A percentile compares a stretch with the other conserved stretches of the same genome.
Evolutionary conservation across 352 stramenopile genomes (phyloP).

Genomic region (Phytophthora litchii): DNA sequence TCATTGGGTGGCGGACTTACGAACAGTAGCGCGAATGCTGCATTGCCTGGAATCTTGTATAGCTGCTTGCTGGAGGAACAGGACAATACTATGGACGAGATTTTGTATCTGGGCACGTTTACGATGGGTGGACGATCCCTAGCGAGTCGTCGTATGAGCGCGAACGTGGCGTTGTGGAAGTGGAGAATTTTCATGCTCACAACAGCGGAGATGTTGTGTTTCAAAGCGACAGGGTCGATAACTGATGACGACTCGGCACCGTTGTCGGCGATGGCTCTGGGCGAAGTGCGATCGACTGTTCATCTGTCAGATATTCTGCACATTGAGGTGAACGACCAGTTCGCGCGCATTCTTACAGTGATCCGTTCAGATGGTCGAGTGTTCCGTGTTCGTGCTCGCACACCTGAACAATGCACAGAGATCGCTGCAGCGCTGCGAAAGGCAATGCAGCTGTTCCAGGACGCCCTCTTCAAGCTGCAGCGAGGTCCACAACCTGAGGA

Average conservation of each 20-base stretch:
- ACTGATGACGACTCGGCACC: constrained; percentile 25
- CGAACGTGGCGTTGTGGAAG: constrained; percentile 81
- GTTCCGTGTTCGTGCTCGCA: constrained; percentile 73
- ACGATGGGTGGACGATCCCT: constrained; percentile 77
- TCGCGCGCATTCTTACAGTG: constrained; percentile 70
- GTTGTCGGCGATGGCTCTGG: constrained; percentile 51
- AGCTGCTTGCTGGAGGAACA: constrained; percentile 76
- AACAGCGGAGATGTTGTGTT: constrained; percentile 76
- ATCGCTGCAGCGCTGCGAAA: constrained; percentile 54
- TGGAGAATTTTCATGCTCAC: constrained; percentile 81
- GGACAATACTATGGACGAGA: constrained; percentile 79
- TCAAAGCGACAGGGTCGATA: constrained; percentile 59
- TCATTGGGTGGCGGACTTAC: constrained; percentile 23
- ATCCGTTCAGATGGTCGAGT: constrained; percentile 78
- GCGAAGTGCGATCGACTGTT: constrained; percentile 70
- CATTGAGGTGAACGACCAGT: constrained; percentile 76
- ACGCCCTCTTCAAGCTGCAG: constrained; percentile 73
- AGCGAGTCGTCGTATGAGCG: constrained; percentile 70
- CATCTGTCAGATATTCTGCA: constrained; percentile 83
- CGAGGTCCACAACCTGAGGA: constrained; percentile 68
- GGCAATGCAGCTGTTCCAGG: constrained; percentile 74
- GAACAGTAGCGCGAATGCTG: constrained; percentile 17
- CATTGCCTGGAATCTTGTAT: constrained; percentile 72
- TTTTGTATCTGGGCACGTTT: constrained; percentile 79
- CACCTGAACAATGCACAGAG: constrained; percentile 65